A percentile compares a stretch with the other conserved stretches of the same genome.
Conservation (phyloP, 2,329 filamentous ascomycete species). For the Penicillium sumatraense region DNA sequence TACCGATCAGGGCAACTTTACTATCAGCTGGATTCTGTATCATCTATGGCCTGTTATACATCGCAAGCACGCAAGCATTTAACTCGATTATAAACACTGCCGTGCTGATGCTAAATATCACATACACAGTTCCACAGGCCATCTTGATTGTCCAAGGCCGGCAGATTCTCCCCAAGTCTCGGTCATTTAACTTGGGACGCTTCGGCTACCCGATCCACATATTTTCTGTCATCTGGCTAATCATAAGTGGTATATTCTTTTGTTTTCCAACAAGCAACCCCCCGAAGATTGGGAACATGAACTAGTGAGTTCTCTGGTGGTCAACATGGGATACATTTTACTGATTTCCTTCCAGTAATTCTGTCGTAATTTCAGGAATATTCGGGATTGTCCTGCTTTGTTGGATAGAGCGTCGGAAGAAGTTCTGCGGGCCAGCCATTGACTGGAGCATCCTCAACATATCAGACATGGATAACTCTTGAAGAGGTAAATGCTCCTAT, state of each 20-base stretch:
- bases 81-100: slow-evolving; percentile 40
- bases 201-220: not conserved
- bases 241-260: not conserved
- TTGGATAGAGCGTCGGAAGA: slow-evolving; percentile 15
- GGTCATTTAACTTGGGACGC: not conserved
- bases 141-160: slow-evolving; percentile 16
- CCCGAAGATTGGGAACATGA: not conserved
- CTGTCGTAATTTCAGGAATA: not conserved
- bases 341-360: not conserved
- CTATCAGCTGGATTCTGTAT: slow-evolving; percentile 18
- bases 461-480: not conserved
- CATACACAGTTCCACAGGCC: slow-evolving; percentile 34
- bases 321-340: not conserved
- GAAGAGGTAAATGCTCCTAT: not conserved
- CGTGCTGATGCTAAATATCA: slow-evolving; percentile 35
- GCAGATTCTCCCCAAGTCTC: slow-evolving; percentile 1
- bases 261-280: not conserved
- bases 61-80: slow-evolving; percentile 36
- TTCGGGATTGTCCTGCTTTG: slow-evolving; percentile 12
- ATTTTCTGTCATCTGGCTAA: not conserved
- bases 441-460: slow-evolving; percentile 17
- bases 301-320: not conserved
- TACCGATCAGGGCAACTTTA: slow-evolving; percentile 35
- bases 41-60: slow-evolving; percentile 39
- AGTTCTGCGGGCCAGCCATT: slow-evolving; percentile 16